Evolutionary conservation across 495 filamentous ascomycete species (phyloP), one percentile per base, ranked within the genome.

Genomic region (Penicillium pancosmium): DNA sequence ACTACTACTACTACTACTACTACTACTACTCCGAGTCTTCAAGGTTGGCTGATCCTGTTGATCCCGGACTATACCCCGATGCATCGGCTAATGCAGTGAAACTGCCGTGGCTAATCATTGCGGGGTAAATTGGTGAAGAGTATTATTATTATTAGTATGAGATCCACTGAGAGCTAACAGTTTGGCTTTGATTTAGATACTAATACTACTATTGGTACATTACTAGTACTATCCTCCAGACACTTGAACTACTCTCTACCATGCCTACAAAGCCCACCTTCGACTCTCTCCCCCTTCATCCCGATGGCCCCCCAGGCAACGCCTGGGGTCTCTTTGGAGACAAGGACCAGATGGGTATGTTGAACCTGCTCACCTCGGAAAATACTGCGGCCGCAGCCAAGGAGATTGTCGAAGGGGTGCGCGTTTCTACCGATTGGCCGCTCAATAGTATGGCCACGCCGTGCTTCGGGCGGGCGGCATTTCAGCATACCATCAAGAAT

Each of bases 281-380:
- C 60, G 57, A 71, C 41, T 55, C 68, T 12, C 69, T 82, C 7
- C 80, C 80, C 13, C 75, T 81, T 27, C 61, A 68, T 52, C 56
- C 60, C 38, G 50, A 63, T 40, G 77, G 73, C 25, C 80, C 80
- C 2, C 70, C 55, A 25, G 76, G 77, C 9, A 78, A 78, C 54
- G 79, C 80, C 2, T 83, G 80, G 80, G 80, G 80, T 16, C 70
- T 78, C 10, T 82, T 73, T 61, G 80, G 80, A 6, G 53, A 66
- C 7, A 53, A 66, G 8, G 79, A 82, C 57, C 64, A 76, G 33
- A 59, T 82, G 25, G 81, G 81, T 2, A 77, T 70, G 57, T 71
- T 84, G 12, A 83, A 82, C 57, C 66, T 75, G 7, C 68, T 84
- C n/a, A 84, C 78, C 1, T 76, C 77, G 0, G 65, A 69, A 11